Evolutionary conservation across 2,329 filamentous ascomycete genomes (phyloP).

Genomic region (Tolypocladium tropicale): DNA sequence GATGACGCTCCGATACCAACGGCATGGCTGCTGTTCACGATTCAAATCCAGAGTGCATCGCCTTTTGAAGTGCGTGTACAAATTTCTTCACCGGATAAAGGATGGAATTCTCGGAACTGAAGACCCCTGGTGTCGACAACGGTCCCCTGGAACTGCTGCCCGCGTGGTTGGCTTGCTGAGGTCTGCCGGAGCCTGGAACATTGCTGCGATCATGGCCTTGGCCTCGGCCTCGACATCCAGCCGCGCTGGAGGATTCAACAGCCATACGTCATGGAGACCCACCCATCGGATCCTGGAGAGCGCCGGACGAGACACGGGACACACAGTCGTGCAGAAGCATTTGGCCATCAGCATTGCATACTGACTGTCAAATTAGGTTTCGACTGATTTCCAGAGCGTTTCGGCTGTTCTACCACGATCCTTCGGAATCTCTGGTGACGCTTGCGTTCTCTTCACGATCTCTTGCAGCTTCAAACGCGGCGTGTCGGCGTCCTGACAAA

Average conservation of each 20-base stretch:
- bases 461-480: conserved; percentile 21
- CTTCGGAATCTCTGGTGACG: conserved; percentile 28
- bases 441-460: conserved; percentile 19
- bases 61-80: too few relatives aligned
- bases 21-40: too few relatives aligned
- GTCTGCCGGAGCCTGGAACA: background rate
- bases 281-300: background rate
- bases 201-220: background rate
- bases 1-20: too few relatives aligned
- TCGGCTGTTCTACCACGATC: conserved; percentile 27
- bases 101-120: background rate
- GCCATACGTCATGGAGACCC: background rate
- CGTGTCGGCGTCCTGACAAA: conserved; percentile 30
- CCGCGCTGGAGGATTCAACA: background rate
- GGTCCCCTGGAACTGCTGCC: too few relatives aligned
- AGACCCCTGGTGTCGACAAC: too few relatives aligned
- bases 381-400: conserved; percentile 29
- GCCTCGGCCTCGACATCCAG: background rate
- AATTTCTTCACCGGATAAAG: too few relatives aligned
- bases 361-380: conserved; percentile 23
- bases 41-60: too few relatives aligned
- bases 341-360: background rate
- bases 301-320: background rate
- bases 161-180: too few relatives aligned
- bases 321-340: background rate